Base-by-base conservation (phyloP, 176 grass and related monocot species). In the Elaeis guineensis region DNA sequence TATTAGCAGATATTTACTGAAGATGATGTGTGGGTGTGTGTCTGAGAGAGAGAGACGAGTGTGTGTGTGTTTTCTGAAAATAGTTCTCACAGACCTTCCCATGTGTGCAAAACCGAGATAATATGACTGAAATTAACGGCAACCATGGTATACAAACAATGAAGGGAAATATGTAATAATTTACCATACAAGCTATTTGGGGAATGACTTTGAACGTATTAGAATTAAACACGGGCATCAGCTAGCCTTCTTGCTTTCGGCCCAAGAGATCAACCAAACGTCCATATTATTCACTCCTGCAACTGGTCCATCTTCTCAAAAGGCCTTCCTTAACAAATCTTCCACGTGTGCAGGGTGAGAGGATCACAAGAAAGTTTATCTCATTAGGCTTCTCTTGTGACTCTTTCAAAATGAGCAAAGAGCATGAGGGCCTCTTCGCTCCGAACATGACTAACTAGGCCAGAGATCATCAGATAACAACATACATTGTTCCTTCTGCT, bases 381-480 rank as follows among this genome's bases (percentile, higher is more conserved):
- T 6, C 17, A 7, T 82, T 55, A 49, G 86, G 81, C 21, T 66
- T 79, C 28, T 62, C 78, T 28, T 69, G 63, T n/a, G 71, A 75
- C 26, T 16, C 11, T 68, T 85, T 81, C 86, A 90, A 6, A n/a
- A n/a, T n/a, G 16, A 23, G 63, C 24, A 26, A 90, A 90, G 30
- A 85, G 24, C 11, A 12, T 32, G 12, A 90, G 61, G 0, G 78
- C 81, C 64, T 89, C 81, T 3, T 72, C 6, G 0, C 58, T 69
- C 29, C 0, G 58, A 7, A 81, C 81, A 69, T 89, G 81, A 22
- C 74, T 84, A 9, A 81, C 70, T 32, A 89, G 74, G 16, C 77
- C 86, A 1, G 81, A 85, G 62, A 89, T 78, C 78, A 89, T 89
- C 3, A 81, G 66, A 30, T 81, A 85, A 78, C 81, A 89, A 65